phyloP scores from a whole-genome alignment of 768 basidiomycete species.

The Myochromella boudieri region DNA sequence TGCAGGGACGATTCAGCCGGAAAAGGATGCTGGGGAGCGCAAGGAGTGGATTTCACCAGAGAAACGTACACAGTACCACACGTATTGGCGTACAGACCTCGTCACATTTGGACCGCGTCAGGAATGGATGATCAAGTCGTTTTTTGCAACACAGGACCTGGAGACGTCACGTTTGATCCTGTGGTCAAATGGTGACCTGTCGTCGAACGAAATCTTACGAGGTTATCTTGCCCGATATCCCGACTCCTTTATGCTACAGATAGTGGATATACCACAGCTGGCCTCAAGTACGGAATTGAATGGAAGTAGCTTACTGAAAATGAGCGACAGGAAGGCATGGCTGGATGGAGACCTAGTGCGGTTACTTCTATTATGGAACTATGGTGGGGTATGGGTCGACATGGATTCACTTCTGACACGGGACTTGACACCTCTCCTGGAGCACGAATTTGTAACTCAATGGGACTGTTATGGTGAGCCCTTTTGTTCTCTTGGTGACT shows the following conservation, averaged over 20 bases:
- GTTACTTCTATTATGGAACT: slow-evolving; percentile 82
- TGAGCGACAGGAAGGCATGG: slow-evolving; percentile 84
- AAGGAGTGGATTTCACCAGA: slow-evolving; percentile 30
- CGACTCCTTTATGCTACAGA: slow-evolving; percentile 65
- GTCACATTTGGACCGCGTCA: slow-evolving; percentile 79
- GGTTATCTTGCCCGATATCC: slow-evolving; percentile 64
- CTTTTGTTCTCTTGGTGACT: not conserved
- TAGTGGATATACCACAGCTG: slow-evolving; percentile 65
- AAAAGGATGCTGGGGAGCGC: slow-evolving; percentile 14
- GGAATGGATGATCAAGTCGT: slow-evolving; percentile 89
- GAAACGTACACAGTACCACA: slow-evolving; percentile 72
- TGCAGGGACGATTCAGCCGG: slow-evolving; percentile 70
- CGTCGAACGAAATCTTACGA: slow-evolving; percentile 52
- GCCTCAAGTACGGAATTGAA: slow-evolving; percentile 79
- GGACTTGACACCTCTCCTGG: slow-evolving; percentile 81
- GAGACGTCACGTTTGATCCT: slow-evolving; percentile 65
- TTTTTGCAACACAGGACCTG: slow-evolving; percentile 88
- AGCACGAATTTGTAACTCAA: slow-evolving; percentile 96
- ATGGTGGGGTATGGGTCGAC: slow-evolving; percentile 95
- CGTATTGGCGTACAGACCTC: slow-evolving; percentile 93
- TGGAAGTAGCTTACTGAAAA: slow-evolving; percentile 55
- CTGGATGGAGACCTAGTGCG: slow-evolving; percentile 93
- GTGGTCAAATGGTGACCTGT: slow-evolving; percentile 89
- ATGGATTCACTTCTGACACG: slow-evolving; percentile 95
- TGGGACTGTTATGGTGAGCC: slow-evolving; percentile 96